phyloP scores from a whole-genome alignment of 208 protist species.

The Trypanosoma congolense region DNA sequence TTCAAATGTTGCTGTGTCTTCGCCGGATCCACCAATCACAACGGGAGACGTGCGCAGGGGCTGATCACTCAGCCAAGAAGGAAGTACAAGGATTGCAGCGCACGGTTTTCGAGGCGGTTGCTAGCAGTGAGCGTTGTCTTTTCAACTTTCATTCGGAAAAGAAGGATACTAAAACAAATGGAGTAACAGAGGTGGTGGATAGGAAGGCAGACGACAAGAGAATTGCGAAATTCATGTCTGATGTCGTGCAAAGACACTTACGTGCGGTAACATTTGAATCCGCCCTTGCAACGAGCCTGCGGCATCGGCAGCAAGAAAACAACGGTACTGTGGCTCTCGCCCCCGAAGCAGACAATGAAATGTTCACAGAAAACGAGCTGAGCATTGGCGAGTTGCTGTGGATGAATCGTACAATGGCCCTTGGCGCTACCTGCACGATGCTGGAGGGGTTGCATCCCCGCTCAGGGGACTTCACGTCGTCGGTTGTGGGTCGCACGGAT shows the following conservation, averaged over 20 bases:
- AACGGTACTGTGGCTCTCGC: no score
- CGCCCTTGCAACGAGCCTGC: neutral
- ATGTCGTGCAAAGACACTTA: constrained; percentile 13
- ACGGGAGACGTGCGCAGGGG: neutral
- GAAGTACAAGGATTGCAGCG: neutral
- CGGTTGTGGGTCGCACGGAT: neutral
- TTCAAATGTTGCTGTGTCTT: constrained; percentile 31
- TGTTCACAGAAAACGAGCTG: constrained; percentile 5
- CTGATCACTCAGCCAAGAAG: neutral
- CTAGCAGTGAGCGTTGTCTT: constrained; percentile 13
- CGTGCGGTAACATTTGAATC: constrained; percentile 9
- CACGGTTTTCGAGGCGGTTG: constrained; percentile 9
- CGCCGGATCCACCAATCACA: constrained; percentile 22
- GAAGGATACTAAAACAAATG: neutral
- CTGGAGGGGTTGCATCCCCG: neutral
- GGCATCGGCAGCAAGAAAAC: neutral
- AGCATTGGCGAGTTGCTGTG: constrained; percentile 13
- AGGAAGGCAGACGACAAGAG: neutral
- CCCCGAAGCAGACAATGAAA: neutral
- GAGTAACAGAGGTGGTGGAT: neutral
- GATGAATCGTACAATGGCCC: constrained; percentile 24
- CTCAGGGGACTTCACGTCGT: neutral
- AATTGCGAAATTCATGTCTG: constrained; percentile 6
- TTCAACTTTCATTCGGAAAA: constrained; percentile 6
- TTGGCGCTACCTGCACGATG: constrained; percentile 14